Evolutionary conservation across 371 early-diverging fungal genomes (phyloP), one percentile per base, ranked within the genome.

Genomic region (Entomophthora muscae): DNA sequence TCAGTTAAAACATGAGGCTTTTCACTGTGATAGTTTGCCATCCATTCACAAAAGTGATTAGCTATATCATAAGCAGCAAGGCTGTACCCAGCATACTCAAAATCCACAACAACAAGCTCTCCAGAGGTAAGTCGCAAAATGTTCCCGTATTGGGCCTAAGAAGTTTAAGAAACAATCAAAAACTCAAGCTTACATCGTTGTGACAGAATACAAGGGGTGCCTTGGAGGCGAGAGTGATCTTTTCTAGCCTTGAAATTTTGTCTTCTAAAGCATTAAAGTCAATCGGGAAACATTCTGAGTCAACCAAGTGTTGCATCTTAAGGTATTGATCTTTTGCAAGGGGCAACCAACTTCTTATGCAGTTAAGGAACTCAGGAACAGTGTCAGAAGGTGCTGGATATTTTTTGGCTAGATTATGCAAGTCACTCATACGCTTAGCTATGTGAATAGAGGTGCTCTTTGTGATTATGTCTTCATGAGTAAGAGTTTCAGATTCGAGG

Each of bases 31-130:
- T 91, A 91, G 67, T 91, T 80, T 28, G 86, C 86, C 73, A 79
- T 85, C 89, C 89, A 92, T 63, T 92, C 92, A 70, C 86, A 87
- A 66, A 92, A 91, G 64, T 91, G 91, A 69, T 92, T 92, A 29
- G 85, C 91, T 42, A 92, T 84, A 51, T 92, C 92, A 52, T 76
- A 88, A 2, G 82, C 91, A 3, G 88, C 83, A 58, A 81, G 80
- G 66, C 86, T 91, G 68, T 87, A 88, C 0, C 93, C 89, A 17
- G 90, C 81, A 70, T 92, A 92, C 64, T 92, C 92, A 68, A 87
- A 89, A 63, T 91, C 91, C 26, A 88, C 82, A 1, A 87, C 76
- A 0, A 83, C 85, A 1, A 88, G 69, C 60, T 84, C 81, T 22
- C 75, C 77, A 3, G 69, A 71, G 27, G 74, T 66, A 0, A 83